Percentiles rank a stretch among this genome's conserved stretches.
Evolutionary conservation across 345 rosid genomes (phyloP).

Genomic region (Corymbia maculata): DNA sequence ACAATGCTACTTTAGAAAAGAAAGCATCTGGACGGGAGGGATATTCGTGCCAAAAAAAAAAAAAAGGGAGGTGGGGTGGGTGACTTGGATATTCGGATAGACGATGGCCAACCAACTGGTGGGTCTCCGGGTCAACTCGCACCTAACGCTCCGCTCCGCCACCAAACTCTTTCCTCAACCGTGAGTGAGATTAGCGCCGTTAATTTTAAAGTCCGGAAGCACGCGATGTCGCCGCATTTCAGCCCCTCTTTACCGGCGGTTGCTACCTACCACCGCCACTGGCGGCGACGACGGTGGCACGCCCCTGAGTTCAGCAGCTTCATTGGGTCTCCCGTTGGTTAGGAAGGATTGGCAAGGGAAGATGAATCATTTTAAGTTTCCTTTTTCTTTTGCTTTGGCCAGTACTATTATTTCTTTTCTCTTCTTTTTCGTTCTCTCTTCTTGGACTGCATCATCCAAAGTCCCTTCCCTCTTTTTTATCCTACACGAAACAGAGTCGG

Average conservation of each 20-base stretch:
- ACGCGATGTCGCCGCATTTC: background rate
- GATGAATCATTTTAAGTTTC: background rate
- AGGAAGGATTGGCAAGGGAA: accelerated
- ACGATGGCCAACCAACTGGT: background rate
- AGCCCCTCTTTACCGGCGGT: background rate
- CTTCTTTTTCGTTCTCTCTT: background rate
- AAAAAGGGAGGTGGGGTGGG: background rate
- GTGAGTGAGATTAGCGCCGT: background rate
- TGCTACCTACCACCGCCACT: background rate
- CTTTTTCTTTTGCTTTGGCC: accelerated
- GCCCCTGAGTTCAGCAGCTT: background rate
- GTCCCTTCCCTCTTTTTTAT: no score
- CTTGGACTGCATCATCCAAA: background rate
- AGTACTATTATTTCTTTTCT: background rate
- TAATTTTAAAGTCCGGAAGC: background rate
- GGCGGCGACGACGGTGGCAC: background rate
- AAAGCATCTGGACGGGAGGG: background rate
- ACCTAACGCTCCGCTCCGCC: background rate
- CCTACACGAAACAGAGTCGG: no score
- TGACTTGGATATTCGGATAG: background rate
- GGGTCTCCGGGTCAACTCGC: background rate
- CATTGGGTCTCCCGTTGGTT: background rate
- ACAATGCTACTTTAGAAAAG: background rate
- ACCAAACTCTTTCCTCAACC: background rate
- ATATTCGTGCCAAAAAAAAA: background rate